A percentile compares a stretch with the other conserved stretches of the same genome.
These are phyloP conservation scores for Aciculosporium take DNA, from an alignment of 2,329 filamentous ascomycete species.

Conservation along the genomic window DNA sequence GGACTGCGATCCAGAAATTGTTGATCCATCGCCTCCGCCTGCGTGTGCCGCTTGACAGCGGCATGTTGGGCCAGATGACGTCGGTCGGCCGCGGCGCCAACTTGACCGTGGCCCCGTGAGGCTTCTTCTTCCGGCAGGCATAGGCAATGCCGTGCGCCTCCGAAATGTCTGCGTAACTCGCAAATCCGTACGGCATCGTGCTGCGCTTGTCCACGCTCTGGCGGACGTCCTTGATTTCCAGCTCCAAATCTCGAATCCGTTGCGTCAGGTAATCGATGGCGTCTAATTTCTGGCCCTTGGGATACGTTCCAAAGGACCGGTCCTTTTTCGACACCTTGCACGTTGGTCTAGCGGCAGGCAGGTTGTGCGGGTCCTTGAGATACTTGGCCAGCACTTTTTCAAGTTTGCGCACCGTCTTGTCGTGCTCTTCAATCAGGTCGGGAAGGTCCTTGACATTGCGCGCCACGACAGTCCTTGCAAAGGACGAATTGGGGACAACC, in stretches of 20 bases:
- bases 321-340: conserved; percentile 75
- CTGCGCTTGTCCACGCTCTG: conserved; percentile 73
- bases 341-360: conserved; percentile 62
- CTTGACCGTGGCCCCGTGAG: conserved; percentile 59
- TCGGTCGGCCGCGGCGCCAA: conserved; percentile 81
- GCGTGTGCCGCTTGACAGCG: conserved; percentile 52
- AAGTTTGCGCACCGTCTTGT: conserved; percentile 63
- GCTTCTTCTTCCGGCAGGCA: conserved; percentile 64
- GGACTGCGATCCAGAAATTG: conserved; percentile 64
- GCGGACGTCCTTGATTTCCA: conserved; percentile 72
- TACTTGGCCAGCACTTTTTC: conserved; percentile 81
- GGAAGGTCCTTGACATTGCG: conserved; percentile 88
- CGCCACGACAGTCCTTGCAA: conserved; percentile 69
- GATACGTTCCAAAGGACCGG: conserved; percentile 46
- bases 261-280: conserved; percentile 87
- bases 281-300: conserved; percentile 65
- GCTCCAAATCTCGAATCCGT: conserved; percentile 69
- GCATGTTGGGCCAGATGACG: conserved; percentile 91
- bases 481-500: conserved; percentile 62
- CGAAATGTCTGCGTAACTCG: conserved; percentile 77
- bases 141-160: conserved; percentile 84
- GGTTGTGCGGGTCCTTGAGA: conserved; percentile 67
- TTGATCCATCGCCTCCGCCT: conserved; percentile 64
- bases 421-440: conserved; percentile 70
- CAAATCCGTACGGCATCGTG: conserved; percentile 84